A percentile compares a stretch with the other conserved stretches of the same genome.
These are phyloP conservation scores for Cinnamomum micranthum DNA, from an alignment of 164 flowering plant species.

Conservation along the genomic window DNA sequence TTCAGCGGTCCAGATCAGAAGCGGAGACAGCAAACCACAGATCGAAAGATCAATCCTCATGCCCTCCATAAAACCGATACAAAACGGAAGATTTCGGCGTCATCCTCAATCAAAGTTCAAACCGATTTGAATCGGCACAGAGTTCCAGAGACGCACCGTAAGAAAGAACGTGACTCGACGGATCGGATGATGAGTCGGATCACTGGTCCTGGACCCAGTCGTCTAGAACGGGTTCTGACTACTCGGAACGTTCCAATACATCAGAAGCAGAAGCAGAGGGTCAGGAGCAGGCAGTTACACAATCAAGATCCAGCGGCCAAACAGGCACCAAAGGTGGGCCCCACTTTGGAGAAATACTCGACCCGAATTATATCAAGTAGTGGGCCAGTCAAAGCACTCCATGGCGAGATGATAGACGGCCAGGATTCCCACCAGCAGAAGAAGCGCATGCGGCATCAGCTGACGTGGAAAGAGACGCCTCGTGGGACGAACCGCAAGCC, in stretches of 20 bases:
- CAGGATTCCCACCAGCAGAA: neutral
- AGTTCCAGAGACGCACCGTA: neutral
- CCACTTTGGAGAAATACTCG: neutral
- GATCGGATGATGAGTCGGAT: neutral
- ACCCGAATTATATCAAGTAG: neutral
- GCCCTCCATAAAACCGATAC: neutral
- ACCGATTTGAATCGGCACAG: neutral
- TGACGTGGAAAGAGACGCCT: constrained; percentile 5
- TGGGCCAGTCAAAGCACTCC: constrained; percentile 1
- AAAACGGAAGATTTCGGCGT: neutral
- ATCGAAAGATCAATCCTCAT: too few relatives aligned
- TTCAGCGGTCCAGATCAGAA: too few relatives aligned
- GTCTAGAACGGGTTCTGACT: neutral
- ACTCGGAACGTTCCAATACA: neutral
- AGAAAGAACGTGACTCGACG: neutral
- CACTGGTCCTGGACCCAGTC: too few relatives aligned
- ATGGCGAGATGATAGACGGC: neutral
- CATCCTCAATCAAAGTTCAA: neutral
- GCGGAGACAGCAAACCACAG: too few relatives aligned
- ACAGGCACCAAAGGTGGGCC: neutral
- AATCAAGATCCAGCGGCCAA: neutral
- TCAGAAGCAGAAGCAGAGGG: neutral
- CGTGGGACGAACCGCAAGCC: neutral
- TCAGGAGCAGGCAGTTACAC: neutral
- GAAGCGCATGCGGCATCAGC: constrained; percentile 8